Percentiles rank a stretch among this genome's conserved stretches.
Evolutionary conservation across 352 stramenopile genomes (phyloP).

Genomic region (Phytopythium litorale): DNA sequence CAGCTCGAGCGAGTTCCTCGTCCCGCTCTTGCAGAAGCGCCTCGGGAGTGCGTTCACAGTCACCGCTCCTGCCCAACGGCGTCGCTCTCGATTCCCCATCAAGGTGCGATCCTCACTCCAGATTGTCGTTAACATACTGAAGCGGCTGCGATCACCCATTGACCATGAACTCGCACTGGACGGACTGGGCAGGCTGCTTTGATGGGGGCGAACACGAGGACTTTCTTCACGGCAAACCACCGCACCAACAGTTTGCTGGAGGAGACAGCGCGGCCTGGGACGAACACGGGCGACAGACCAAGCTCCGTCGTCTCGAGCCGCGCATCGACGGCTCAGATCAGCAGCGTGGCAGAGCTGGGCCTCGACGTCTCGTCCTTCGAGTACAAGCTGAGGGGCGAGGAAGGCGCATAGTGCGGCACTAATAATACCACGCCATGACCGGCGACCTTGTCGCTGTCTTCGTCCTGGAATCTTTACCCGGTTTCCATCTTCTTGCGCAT

Average conservation of each 20-base stretch:
- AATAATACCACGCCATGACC: neutral
- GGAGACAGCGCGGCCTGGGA: slow-evolving; percentile 4
- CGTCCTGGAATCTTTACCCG: neutral
- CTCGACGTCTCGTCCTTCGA: slow-evolving; percentile 53
- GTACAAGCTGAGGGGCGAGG: slow-evolving; percentile 32
- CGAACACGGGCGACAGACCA: neutral
- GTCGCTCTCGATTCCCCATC: slow-evolving; percentile 28
- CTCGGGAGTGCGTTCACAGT: slow-evolving; percentile 23
- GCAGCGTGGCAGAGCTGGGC: slow-evolving; percentile 43
- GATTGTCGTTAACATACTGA: neutral
- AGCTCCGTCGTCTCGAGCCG: slow-evolving; percentile 7
- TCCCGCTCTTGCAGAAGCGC: slow-evolving; percentile 47
- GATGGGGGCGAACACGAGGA: slow-evolving; percentile 2
- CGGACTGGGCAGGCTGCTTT: slow-evolving; percentile 3
- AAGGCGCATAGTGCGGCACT: neutral
- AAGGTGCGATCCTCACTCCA: neutral
- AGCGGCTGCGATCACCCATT: neutral
- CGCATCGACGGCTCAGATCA: slow-evolving; percentile 18
- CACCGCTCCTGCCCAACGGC: slow-evolving; percentile 21
- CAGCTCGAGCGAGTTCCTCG: slow-evolving; percentile 25
- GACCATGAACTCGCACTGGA: neutral
- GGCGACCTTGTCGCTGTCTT: neutral
- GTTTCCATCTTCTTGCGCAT: neutral
- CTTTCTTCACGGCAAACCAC: slow-evolving; percentile 10
- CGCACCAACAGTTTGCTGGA: neutral